Evolutionary conservation across 805 yeast species (phyloP), one percentile per base, ranked within the genome.

Genomic region (Ogataea saltuana): DNA sequence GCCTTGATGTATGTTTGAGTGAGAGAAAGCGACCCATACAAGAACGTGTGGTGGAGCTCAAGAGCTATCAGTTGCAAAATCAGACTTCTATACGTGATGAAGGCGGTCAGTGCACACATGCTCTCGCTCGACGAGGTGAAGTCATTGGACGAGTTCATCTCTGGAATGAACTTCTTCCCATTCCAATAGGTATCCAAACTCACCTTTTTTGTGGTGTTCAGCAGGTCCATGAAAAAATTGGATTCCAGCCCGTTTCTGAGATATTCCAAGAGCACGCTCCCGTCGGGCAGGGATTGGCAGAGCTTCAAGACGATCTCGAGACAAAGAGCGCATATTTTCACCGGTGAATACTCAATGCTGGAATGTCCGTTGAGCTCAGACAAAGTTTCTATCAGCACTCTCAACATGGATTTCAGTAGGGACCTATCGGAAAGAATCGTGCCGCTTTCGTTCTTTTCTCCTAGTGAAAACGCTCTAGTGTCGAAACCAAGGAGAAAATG

Each of bases 401-500:
- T 59, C 3, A 86, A 55, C 6, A 89, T 55, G 0, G 81, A 68
- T 22, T 68, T 71, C 33, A 90, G 70, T 7, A 85, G 60, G 2
- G 89, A 82, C 12, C 71, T 68, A 0, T 65, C 69, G 0, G 87
- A 75, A 2, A 64, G 64, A 39, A 83, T 74, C 18, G 80, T 78
- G 0, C 88, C 80, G 1, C 66, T 58, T 1, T 69, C 59, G 3
- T 58, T 48, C 12, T 72, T 70, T 2, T 61, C 49, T 3, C 80
- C 80, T n/a, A 81, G 60, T 0, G 76, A 61, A 16, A 81, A 65
- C n/a, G 74, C 69, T 39, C 54, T 64, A 46, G 51, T 65, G 55
- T 78, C 80, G 61, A 81, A 88, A 0, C 98, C 98, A 1, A 91
- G 70, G 7, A 91, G 60, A 52, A 83, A 82, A 58, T 89, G 97